These are phyloP conservation scores for Condylostoma magnum DNA, from an alignment of 169 alveolate species.

Conservation along the genomic window DNA sequence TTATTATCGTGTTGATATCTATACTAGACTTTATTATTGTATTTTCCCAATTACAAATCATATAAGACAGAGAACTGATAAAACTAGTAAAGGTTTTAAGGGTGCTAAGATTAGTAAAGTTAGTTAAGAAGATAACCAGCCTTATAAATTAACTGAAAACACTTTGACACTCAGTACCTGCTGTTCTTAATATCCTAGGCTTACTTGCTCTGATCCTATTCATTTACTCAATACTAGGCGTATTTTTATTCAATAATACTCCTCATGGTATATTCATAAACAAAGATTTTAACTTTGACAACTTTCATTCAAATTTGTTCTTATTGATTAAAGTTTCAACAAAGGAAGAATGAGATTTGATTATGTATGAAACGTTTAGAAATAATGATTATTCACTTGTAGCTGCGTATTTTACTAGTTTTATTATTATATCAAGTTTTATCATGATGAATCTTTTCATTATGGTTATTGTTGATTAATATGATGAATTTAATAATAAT, in stretches of 20 bases:
- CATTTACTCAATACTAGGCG: constrained; percentile 78
- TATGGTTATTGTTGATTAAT: constrained; percentile 74
- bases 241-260: constrained; percentile 60
- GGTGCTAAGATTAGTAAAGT: constrained; percentile 69
- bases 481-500: constrained; percentile 72
- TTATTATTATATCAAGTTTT: constrained; percentile 43
- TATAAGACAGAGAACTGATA: constrained; percentile 49
- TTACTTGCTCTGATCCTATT: constrained; percentile 66
- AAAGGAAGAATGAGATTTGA: constrained; percentile 60
- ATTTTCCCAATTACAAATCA: background rate
- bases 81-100: constrained; percentile 78
- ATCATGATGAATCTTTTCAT: constrained; percentile 77
- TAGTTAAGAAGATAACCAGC: constrained; percentile 66
- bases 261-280: constrained; percentile 43
- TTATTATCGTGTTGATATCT: constrained; percentile 11
- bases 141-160: constrained; percentile 60
- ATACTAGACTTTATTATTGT: constrained; percentile 13
- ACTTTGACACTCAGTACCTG: constrained; percentile 59
- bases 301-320: constrained; percentile 57
- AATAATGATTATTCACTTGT: background rate
- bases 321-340: constrained; percentile 53
- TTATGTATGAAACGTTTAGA: constrained; percentile 31
- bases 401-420: constrained; percentile 33
- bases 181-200: constrained; percentile 66
- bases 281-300: constrained; percentile 52